Percentiles rank a stretch among this genome's conserved stretches.
These are phyloP conservation scores for Echinochloa phyllopogon DNA, from an alignment of 176 grass and related monocot species.

Conservation along the genomic window DNA sequence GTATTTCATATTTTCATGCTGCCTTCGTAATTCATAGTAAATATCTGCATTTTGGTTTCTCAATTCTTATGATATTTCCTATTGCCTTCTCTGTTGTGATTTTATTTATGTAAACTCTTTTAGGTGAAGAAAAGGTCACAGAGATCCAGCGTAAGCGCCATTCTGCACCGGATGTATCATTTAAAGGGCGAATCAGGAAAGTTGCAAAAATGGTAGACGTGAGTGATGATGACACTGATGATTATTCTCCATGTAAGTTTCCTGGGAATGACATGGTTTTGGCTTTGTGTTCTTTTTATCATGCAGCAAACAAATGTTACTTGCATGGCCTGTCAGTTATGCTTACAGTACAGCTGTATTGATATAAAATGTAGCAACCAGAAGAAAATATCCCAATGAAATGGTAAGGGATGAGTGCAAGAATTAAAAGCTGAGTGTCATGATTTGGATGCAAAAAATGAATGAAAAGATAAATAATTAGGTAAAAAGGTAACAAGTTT, in stretches of 20 bases:
- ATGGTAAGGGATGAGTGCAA: slow-evolving; percentile 3
- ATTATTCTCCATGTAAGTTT: slow-evolving; percentile 91
- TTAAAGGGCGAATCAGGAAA: slow-evolving; percentile 88
- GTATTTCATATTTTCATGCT: slow-evolving; percentile 26
- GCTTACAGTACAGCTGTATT: slow-evolving; percentile 15
- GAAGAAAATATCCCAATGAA: slow-evolving; percentile 32
- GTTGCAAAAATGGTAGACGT: slow-evolving; percentile 81
- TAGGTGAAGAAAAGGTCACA: slow-evolving; percentile 74
- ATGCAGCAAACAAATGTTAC: slow-evolving; percentile 24
- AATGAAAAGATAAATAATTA: slow-evolving; percentile 19
- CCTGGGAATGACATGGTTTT: slow-evolving; percentile 24
- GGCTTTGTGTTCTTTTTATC: slow-evolving; percentile 20
- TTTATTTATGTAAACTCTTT: slow-evolving; percentile 41
- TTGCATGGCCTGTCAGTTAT: slow-evolving; percentile 4
- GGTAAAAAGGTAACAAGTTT: neutral
- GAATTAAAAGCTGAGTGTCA: neutral
- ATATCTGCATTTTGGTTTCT: slow-evolving; percentile 30
- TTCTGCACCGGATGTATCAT: slow-evolving; percentile 80
- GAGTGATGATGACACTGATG: slow-evolving; percentile 76
- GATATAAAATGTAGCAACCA: slow-evolving; percentile 32
- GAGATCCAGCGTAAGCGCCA: slow-evolving; percentile 87
- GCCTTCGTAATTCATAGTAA: neutral
- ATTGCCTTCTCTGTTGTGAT: slow-evolving; percentile 33
- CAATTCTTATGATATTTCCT: slow-evolving; percentile 33
- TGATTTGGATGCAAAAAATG: slow-evolving; percentile 18